Evolutionary conservation across 1,284 basidiomycete species (phyloP).

Genomic region (Limonomyces culmigenus): DNA sequence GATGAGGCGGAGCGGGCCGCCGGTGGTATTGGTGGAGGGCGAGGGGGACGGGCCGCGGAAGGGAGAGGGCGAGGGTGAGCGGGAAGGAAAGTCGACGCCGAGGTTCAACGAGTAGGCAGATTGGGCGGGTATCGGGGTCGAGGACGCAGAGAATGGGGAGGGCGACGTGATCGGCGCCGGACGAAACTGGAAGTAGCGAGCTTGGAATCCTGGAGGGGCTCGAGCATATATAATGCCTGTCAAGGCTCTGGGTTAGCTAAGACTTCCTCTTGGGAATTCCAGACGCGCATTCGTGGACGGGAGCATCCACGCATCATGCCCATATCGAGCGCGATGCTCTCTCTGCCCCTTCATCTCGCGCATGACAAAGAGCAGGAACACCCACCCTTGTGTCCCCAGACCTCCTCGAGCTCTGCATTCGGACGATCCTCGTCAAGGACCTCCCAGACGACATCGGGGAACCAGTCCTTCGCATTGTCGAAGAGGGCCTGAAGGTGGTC

Average conservation of each 20-base stretch:
- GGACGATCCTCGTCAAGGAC: conserved; percentile 34
- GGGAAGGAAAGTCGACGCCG: conserved; percentile 31
- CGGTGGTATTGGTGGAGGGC: conserved; percentile 12
- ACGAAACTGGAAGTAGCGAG: conserved; percentile 65
- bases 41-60: not conserved
- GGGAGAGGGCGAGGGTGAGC: conserved; percentile 28
- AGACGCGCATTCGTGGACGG: conserved; percentile 2
- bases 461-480: conserved; percentile 64
- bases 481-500: conserved; percentile 62
- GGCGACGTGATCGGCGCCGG: conserved; percentile 37
- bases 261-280: conserved; percentile 1
- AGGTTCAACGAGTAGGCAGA: conserved; percentile 46
- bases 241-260: not conserved
- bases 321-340: too few species aligned
- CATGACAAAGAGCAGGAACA: conserved; percentile 1
- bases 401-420: conserved; percentile 32
- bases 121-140: conserved; percentile 34
- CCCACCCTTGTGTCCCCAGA: conserved; percentile 85
- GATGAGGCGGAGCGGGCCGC: conserved; percentile 33
- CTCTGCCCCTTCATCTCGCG: too few species aligned
- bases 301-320: too few species aligned
- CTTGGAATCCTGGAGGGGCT: conserved; percentile 76
- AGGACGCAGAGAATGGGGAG: conserved; percentile 20
- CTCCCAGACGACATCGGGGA: conserved; percentile 90
- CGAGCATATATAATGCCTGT: conserved; percentile 87